These are phyloP conservation scores for Coprinopsis marcescibilis DNA, from an alignment of 768 basidiomycete genomes.

Conservation along the genomic window DNA sequence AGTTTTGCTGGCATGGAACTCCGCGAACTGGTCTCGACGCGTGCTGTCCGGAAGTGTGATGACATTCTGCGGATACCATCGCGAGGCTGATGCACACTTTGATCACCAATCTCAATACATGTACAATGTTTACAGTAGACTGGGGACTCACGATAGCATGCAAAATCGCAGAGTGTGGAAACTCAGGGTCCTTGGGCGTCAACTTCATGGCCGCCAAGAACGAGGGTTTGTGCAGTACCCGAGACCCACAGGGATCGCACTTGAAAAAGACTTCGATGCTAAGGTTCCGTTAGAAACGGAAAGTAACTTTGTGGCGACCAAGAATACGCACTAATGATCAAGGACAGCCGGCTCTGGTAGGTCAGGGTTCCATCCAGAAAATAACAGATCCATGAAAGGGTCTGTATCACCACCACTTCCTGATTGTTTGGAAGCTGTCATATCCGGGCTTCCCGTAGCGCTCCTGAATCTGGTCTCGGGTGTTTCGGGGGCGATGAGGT, in stretches of 20 bases:
- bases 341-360: constrained; percentile 70
- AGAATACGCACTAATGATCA: constrained; percentile 63
- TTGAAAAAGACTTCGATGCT: constrained; percentile 87
- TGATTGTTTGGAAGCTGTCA: constrained; percentile 32
- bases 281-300: constrained; percentile 11
- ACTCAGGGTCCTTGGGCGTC: constrained; percentile 73
- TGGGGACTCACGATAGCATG: constrained; percentile 73
- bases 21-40: constrained; percentile 79
- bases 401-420: constrained; percentile 31
- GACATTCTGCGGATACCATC: constrained; percentile 71
- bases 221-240: constrained; percentile 75
- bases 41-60: constrained; percentile 67
- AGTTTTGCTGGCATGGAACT: constrained; percentile 84
- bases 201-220: constrained; percentile 77
- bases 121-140: constrained; percentile 2
- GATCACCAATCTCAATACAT: constrained; percentile 14
- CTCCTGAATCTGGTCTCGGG: constrained; percentile 36
- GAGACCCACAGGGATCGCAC: constrained; percentile 81
- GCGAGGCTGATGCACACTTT: constrained; percentile 78
- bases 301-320: constrained; percentile 6
- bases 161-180: constrained; percentile 85
- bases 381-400: constrained; percentile 59
- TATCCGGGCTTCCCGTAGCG: constrained; percentile 47
- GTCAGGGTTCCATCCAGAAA: constrained; percentile 82
- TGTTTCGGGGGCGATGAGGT: constrained; percentile 31